These are phyloP conservation scores for Colletotrichum sp. DNA, from an alignment of 2,329 filamentous ascomycete genomes.

Conservation along the genomic window DNA sequence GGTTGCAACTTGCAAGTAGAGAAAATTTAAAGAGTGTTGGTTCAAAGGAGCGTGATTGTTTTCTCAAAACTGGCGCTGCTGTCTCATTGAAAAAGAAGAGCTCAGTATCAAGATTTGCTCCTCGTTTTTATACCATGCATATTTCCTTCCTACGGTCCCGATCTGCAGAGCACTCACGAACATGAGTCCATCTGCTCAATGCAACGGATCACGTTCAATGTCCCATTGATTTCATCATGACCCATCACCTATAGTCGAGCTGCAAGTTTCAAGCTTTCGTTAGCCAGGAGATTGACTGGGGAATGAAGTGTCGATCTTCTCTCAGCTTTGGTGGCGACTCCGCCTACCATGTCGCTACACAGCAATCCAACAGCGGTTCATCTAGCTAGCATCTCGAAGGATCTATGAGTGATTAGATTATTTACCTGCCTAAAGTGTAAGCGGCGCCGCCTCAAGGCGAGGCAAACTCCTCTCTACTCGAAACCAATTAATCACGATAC, in stretches of 20 bases:
- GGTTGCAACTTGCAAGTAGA: background rate
- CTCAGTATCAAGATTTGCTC: background rate
- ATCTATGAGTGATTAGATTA: background rate
- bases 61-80: background rate
- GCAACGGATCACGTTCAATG: background rate
- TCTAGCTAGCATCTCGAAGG: background rate
- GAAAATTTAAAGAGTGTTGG: background rate
- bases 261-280: background rate
- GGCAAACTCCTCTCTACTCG: background rate
- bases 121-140: background rate
- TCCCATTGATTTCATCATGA: background rate
- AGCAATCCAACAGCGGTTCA: background rate
- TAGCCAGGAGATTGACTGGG: background rate
- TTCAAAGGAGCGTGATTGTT: background rate
- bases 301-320: background rate
- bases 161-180: background rate
- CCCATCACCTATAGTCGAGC: background rate
- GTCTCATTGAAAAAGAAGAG: background rate
- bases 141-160: background rate
- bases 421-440: background rate
- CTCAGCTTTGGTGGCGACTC: background rate
- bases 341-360: background rate
- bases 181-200: background rate
- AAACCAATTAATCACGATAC: background rate
- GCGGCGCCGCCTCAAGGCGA: rapidly evolving